Base-by-base conservation (phyloP, 2,329 filamentous ascomycete genomes). In the Leptoxyphium fumago region DNA sequence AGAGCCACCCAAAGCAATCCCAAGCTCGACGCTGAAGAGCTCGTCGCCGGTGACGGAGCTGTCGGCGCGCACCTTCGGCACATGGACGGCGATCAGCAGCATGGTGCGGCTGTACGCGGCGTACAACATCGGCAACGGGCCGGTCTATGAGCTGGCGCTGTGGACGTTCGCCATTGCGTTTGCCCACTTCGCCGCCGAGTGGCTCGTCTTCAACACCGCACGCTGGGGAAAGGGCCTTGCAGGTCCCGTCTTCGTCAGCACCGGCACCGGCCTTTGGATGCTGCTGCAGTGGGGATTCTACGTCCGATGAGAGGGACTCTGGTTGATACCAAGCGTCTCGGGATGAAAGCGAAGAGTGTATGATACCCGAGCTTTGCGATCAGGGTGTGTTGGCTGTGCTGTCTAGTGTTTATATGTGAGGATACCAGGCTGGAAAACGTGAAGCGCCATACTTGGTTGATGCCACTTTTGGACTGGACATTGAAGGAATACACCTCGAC, bases 151-250 rank as follows among this genome's bases (percentile, higher is more conserved):
- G 61, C 69, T 95, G 46, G 82, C 82, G 13, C 67, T 91, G 52
- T 84, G 81, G 74, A 91, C 84, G 7, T 94, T 89, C 61, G 72
- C 77, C 1, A 72, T 94, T 44, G 88, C 88, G 1, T 74, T 83
- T 43, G 66, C 68, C 36, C 88, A 89, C 66, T 95, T 88, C 62
- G 71, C 77, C 48, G 81, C 74, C 52, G 91, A 98, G 72, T 82
- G 84, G 69, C 69, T 84, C 50, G 63, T 87, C 3, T 95, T 82
- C 65, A 80, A 80, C 55, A 89, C 78, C 15, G 79, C 85, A 53
- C 76, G 73, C 50, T 75, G 82, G 59, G 73, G 73, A 32, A 67
- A 69, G 32, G 72, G 76, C 21, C 67, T 81, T 52, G 64, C 73
- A 40, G 73, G 72, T 42, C 77, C 78, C n/a, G 56, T 78, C 46